phyloP scores from a whole-genome alignment of 2,329 filamentous ascomycete species.

The Alternaria viburni region DNA sequence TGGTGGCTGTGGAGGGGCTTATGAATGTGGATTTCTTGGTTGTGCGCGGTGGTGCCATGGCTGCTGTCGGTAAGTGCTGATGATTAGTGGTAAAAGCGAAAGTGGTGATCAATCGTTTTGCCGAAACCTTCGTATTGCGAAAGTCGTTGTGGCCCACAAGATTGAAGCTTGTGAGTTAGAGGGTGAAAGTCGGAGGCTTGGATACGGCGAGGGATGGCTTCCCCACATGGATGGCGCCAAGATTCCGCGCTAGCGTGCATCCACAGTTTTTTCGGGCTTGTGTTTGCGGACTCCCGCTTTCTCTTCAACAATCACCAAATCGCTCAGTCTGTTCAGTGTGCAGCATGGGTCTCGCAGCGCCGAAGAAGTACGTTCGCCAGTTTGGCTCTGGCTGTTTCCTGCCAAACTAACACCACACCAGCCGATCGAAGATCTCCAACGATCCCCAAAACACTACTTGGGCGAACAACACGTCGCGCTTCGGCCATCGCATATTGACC shows the following conservation, averaged over 20 bases:
- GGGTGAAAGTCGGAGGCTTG: not conserved
- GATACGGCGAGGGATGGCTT: not conserved
- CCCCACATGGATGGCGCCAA: constrained; percentile 35
- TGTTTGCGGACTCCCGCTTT: constrained; percentile 22
- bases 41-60: constrained; percentile 22
- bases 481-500: constrained; percentile 88
- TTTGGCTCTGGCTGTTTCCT: not conserved
- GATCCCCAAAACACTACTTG: constrained; percentile 97
- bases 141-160: not conserved
- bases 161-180: not conserved
- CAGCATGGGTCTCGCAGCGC: constrained; percentile 71
- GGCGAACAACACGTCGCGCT: constrained; percentile 80
- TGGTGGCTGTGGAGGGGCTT: not conserved
- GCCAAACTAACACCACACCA: constrained; percentile 38
- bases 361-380: constrained; percentile 64
- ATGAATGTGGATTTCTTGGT: constrained; percentile 17
- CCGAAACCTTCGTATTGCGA: not conserved
- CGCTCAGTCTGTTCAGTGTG: constrained; percentile 4
- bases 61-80: constrained; percentile 16
- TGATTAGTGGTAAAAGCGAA: constrained; percentile 16
- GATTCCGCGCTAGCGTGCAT: constrained; percentile 34
- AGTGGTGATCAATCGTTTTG: constrained; percentile 1
- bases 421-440: constrained; percentile 75
- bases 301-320: constrained; percentile 9
- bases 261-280: constrained; percentile 37